Percentiles rank a stretch among this genome's conserved stretches.
Conservation (phyloP, 2,329 filamentous ascomycete genomes). For the Colletotrichum brevisporum region DNA sequence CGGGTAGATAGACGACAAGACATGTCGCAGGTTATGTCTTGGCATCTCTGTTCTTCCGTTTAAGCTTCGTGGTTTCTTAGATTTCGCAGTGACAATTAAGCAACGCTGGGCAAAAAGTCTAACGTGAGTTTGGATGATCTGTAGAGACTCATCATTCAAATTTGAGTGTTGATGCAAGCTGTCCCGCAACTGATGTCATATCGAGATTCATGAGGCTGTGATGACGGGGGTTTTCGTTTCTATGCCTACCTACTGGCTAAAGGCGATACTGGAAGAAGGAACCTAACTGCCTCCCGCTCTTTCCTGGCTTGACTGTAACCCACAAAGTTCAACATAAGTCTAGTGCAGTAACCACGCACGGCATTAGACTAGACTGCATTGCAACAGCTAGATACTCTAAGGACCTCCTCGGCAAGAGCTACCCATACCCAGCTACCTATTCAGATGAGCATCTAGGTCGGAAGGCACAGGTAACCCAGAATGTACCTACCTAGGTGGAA, state of each 20-base stretch:
- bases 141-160: constrained; percentile 8
- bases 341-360: too few relatives aligned
- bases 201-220: not conserved
- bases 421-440: too few relatives aligned
- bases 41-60: not conserved
- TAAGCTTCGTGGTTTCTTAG: too few relatives aligned
- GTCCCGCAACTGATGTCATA: constrained; percentile 15
- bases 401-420: too few relatives aligned
- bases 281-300: not conserved
- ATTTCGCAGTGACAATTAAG: constrained; percentile 8
- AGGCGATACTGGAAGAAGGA: not conserved
- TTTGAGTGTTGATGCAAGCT: constrained; percentile 10
- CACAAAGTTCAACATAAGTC: not conserved
- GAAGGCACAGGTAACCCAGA: too few relatives aligned
- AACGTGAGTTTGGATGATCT: constrained; percentile 25
- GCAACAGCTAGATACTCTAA: too few relatives aligned
- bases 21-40: too few relatives aligned
- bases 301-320: not conserved
- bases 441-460: too few relatives aligned
- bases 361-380: not conserved
- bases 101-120: constrained; percentile 22
- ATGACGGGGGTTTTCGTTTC: constrained; percentile 1
- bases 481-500: too few relatives aligned
- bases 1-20: too few relatives aligned
- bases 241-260: not conserved